Evolutionary conservation across 2,329 filamentous ascomycete genomes (phyloP).

Genomic region (Nectriaceae sp.): DNA sequence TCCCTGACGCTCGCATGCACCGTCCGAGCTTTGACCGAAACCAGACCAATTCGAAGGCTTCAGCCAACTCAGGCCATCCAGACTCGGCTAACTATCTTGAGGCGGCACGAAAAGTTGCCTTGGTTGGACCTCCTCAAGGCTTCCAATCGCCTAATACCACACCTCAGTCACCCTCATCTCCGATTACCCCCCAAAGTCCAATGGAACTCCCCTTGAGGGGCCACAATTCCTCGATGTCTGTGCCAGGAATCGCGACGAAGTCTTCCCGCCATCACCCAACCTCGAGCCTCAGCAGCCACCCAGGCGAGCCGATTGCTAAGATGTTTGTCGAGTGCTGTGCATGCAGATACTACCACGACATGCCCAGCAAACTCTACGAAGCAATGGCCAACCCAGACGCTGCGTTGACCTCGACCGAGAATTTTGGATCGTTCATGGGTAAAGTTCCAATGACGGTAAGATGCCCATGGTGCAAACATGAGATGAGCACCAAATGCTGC

Average conservation of each 20-base stretch:
- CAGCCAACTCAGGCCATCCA: background rate
- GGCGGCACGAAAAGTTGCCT: background rate
- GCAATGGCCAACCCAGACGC: conserved; percentile 63
- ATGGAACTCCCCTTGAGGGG: conserved; percentile 8
- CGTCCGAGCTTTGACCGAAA: conserved; percentile 16
- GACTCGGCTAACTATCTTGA: background rate
- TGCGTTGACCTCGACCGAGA: conserved; percentile 50
- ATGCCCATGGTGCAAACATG: conserved; percentile 73
- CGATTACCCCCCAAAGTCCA: conserved; percentile 10
- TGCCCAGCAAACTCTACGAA: conserved; percentile 65
- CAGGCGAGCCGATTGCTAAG: conserved; percentile 54
- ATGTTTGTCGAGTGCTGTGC: conserved; percentile 67
- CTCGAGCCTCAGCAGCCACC: conserved; percentile 8
- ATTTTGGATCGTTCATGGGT: conserved; percentile 52
- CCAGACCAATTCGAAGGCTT: conserved; percentile 12
- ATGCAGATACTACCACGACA: conserved; percentile 66
- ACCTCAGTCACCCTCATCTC: background rate
- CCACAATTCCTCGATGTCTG: conserved; percentile 18
- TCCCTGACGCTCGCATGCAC: conserved; percentile 28
- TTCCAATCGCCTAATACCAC: background rate
- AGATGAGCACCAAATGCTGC: conserved; percentile 70
- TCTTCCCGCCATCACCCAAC: conserved; percentile 14
- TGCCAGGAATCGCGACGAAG: conserved; percentile 14
- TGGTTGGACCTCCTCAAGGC: background rate
- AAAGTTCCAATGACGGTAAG: conserved; percentile 62